A percentile compares a stretch with the other conserved stretches of the same genome.
Evolutionary conservation across 371 early-diverging fungal genomes (phyloP).

Genomic region (Coemansia sp.): DNA sequence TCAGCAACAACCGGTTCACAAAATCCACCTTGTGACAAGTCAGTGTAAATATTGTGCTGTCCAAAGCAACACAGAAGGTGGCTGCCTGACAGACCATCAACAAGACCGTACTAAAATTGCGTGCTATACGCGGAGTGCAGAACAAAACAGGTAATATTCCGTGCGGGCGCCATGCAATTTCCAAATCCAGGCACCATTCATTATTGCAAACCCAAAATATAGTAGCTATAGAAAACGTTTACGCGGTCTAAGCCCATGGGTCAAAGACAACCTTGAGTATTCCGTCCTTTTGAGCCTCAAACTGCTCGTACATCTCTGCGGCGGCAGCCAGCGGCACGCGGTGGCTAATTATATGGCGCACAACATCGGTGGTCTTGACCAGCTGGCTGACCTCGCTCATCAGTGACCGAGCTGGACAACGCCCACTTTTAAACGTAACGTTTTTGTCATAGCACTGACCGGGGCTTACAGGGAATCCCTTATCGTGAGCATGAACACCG

Average conservation of each 20-base stretch:
- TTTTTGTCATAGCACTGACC: conserved; percentile 39
- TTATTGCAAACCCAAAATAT: neutral
- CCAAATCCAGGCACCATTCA: neutral
- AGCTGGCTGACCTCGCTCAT: conserved; percentile 17
- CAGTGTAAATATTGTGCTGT: neutral
- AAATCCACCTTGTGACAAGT: conserved; percentile 1
- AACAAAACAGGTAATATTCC: neutral
- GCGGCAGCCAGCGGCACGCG: conserved; percentile 26
- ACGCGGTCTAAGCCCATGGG: conserved; percentile 24
- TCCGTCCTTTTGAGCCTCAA: conserved; percentile 25
- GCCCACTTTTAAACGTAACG: conserved; percentile 29
- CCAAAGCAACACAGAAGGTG: neutral
- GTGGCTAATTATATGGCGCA: conserved; percentile 25
- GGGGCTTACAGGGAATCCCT: conserved; percentile 41
- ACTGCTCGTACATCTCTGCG: conserved; percentile 28
- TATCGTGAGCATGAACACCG: conserved; percentile 39
- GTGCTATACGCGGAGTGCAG: neutral
- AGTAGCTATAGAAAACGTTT: neutral
- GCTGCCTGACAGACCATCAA: neutral
- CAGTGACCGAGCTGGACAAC: conserved; percentile 32
- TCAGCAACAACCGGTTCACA: neutral
- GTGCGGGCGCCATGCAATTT: neutral
- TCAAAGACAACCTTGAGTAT: conserved; percentile 35
- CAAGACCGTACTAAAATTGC: neutral
- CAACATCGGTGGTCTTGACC: conserved; percentile 6